Evolutionary conservation across 768 basidiomycete genomes (phyloP), one percentile per base, ranked within the genome.

Genomic region (Lactarius sp.): DNA sequence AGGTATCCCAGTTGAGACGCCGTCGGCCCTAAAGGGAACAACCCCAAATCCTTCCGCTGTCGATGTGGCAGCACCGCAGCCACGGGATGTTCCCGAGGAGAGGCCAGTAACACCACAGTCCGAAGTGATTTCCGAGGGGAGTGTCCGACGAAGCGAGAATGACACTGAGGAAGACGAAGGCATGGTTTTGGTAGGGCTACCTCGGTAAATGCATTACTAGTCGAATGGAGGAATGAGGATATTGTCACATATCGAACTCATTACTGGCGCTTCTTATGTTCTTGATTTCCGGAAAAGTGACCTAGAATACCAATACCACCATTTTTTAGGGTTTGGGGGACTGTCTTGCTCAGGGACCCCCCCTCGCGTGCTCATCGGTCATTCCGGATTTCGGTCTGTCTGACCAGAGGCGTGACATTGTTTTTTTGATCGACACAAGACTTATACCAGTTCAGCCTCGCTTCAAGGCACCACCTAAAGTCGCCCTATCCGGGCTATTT

Each of bases 131-230:
- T 64, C 73, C 0, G 71, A 71, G 18, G 73, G 56, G 71, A 66
- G 74, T 67, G 27, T 72, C 64, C 42, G 78, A 66, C 75, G 79
- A 50, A 90, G 86, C 66, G 86, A 86, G 71, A 81, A 81, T 66
- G 87, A 90, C 69, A 92, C 90, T 44, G 90, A 93, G 71, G 86
- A 88, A 70, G 90, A 93, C 62, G 90, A 92, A 69, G 90, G 88
- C 6, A 86, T 92, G 85, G 82, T 92, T 62, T 72, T 92, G 34
- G 85, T 92, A 56, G 86, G 84, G 46, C 80, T 85, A 61, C 89
- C 88, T 10, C 59, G 52, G 27, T 64, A 55, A 51, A 33, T 42
- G 39, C 18, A 47, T n/a, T 36, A 14, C n/a, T 39, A 22, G 57
- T 47, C 16, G 52, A 55, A 22, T 36, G 42, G 16, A 31, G 42